Conservation (phyloP, 306 rosid species). For the Ormosia emarginata region DNA sequence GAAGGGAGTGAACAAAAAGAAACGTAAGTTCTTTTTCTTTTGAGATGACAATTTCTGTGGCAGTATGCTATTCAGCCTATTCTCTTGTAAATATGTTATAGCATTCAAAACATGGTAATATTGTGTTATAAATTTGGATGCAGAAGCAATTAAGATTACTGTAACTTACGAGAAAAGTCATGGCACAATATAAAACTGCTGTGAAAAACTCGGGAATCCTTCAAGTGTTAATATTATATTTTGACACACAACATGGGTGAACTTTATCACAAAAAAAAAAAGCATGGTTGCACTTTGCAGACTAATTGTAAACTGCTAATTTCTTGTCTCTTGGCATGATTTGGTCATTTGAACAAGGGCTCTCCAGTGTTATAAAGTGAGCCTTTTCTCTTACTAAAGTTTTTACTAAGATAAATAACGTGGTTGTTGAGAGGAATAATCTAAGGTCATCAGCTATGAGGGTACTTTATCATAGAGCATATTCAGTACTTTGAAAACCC, state of each 20-base stretch:
- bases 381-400: background rate
- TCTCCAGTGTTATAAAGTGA: background rate
- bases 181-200: background rate
- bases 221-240: background rate
- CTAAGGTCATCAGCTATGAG: background rate
- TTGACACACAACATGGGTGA: background rate
- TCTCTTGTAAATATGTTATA: background rate
- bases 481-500: background rate
- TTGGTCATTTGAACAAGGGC: background rate
- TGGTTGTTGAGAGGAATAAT: background rate
- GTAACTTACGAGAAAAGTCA: background rate
- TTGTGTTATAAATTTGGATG: conserved; percentile 3
- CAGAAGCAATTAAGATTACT: background rate
- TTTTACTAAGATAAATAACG: background rate
- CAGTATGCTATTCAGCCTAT: background rate
- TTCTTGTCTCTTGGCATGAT: conserved; percentile 19
- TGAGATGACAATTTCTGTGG: conserved; percentile 9
- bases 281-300: background rate
- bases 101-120: background rate
- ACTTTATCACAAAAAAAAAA: background rate
- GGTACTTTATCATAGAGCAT: background rate
- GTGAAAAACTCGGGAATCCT: background rate
- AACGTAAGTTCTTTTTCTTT: conserved; percentile 37
- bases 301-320: background rate
- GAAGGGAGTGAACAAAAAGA: conserved; percentile 21